Evolutionary conservation across 495 filamentous ascomycete genomes (phyloP).

Genomic region (Aspergillus coremiiformis): DNA sequence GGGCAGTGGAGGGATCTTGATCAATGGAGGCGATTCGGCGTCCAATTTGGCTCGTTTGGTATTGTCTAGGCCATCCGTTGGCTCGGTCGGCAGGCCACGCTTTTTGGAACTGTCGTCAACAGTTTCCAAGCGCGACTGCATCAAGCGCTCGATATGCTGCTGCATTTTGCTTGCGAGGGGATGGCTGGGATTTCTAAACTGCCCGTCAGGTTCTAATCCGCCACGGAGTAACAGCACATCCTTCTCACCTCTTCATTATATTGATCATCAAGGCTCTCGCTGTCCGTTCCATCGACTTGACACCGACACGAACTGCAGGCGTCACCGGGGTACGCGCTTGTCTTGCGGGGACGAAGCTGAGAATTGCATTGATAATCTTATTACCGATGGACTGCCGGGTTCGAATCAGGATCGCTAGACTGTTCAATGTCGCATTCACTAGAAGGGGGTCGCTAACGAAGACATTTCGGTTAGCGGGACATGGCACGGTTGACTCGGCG

Average conservation of each 20-base stretch:
- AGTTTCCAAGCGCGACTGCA: conserved; percentile 63
- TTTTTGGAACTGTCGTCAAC: conserved; percentile 70
- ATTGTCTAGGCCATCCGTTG: conserved; percentile 59
- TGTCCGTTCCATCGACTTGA: conserved; percentile 92
- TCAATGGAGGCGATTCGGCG: conserved; percentile 41
- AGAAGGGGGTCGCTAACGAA: conserved; percentile 70
- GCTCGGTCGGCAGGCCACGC: conserved; percentile 56
- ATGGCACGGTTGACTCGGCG: not conserved
- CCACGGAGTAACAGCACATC: not conserved
- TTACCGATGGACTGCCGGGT: conserved; percentile 70
- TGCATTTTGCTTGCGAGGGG: conserved; percentile 65
- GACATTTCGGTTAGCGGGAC: not conserved
- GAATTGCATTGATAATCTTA: conserved; percentile 73
- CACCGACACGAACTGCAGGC: conserved; percentile 65
- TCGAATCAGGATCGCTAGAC: conserved; percentile 70
- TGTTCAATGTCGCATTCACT: conserved; percentile 87
- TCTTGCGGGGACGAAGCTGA: conserved; percentile 88
- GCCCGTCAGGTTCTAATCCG: conserved; percentile 5
- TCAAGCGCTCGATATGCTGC: conserved; percentile 70
- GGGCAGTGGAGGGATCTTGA: conserved; percentile 57
- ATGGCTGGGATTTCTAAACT: conserved; percentile 58
- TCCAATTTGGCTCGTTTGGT: conserved; percentile 64
- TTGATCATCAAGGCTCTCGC: conserved; percentile 74
- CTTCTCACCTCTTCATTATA: conserved; percentile 61
- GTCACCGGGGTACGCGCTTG: conserved; percentile 70